These are phyloP conservation scores for Talaromyces sp. DNA, from an alignment of 2,329 filamentous ascomycete genomes.

Conservation along the genomic window DNA sequence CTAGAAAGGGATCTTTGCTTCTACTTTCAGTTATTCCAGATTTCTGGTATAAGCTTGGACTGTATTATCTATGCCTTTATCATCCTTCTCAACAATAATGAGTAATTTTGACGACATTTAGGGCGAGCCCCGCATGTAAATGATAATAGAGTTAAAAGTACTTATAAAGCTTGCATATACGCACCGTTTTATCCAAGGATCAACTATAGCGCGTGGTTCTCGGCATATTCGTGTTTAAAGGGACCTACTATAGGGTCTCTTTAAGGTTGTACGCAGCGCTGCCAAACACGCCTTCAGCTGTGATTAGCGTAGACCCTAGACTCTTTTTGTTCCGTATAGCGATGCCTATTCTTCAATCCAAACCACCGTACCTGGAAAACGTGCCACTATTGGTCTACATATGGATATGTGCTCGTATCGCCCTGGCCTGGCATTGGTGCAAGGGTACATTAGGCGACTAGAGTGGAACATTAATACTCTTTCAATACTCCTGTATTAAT, in stretches of 20 bases:
- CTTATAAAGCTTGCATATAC: background rate
- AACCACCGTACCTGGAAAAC: background rate
- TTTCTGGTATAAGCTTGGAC: background rate
- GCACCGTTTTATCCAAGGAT: background rate
- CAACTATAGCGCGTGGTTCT: background rate
- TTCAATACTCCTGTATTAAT: too few species aligned
- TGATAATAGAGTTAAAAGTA: background rate
- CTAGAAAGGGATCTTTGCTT: too few species aligned
- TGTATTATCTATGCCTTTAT: background rate
- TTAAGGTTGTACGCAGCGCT: background rate
- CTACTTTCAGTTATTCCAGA: background rate
- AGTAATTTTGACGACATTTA: too few species aligned
- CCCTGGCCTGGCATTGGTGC: background rate
- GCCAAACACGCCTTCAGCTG: background rate
- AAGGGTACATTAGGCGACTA: background rate
- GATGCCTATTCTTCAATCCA: background rate
- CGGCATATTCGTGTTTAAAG: background rate
- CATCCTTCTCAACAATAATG: too few species aligned
- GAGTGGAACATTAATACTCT: background rate
- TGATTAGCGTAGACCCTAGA: background rate
- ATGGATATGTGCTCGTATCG: background rate
- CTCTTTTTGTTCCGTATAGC: background rate
- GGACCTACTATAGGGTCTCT: background rate
- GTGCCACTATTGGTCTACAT: background rate
- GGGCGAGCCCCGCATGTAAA: too few species aligned